phyloP scores from a whole-genome alignment of 441 rosid species.

The Gossypium aridum region DNA sequence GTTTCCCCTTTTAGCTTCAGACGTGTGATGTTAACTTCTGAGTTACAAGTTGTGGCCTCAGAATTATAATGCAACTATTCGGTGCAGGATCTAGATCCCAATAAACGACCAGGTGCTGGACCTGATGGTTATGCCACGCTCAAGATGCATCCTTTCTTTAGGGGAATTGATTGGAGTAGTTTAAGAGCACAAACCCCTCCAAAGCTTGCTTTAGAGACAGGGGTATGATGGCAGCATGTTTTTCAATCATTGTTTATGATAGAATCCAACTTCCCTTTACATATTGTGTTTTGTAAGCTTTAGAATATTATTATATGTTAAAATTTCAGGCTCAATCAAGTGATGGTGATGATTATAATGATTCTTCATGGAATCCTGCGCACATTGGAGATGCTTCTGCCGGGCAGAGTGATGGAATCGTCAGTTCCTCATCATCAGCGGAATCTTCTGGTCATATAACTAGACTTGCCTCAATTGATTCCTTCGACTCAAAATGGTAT shows the following conservation, averaged over 20 bases:
- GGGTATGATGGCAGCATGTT: slow-evolving; percentile 28
- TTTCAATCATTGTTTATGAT: not conserved
- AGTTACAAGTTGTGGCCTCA: not conserved
- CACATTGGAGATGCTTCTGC: slow-evolving; percentile 59
- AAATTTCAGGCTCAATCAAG: slow-evolving; percentile 49
- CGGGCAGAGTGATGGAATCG: slow-evolving; percentile 48
- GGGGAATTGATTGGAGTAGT: slow-evolving; percentile 79
- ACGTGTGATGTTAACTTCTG: not conserved
- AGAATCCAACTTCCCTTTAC: not conserved
- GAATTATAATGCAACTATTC: slow-evolving; percentile 7
- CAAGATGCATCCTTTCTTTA: slow-evolving; percentile 89
- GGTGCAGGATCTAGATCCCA: slow-evolving; percentile 81
- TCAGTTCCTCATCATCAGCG: slow-evolving; percentile 31
- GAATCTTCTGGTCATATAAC: slow-evolving; percentile 67
- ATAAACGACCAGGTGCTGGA: slow-evolving; percentile 93
- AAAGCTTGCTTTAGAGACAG: slow-evolving; percentile 64
- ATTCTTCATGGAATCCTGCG: slow-evolving; percentile 71
- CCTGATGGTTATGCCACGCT: slow-evolving; percentile 74
- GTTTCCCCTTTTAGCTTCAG: not conserved
- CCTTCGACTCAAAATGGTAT: slow-evolving; percentile 97
- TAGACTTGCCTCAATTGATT: slow-evolving; percentile 92
- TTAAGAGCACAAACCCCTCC: slow-evolving; percentile 75
- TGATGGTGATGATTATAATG: slow-evolving; percentile 51
- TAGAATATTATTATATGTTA: not conserved
- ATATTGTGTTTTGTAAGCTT: not conserved